Percentiles rank a stretch among this genome's conserved stretches.
Conservation (phyloP, 2,329 filamentous ascomycete genomes). For the Bertia moriformis region DNA sequence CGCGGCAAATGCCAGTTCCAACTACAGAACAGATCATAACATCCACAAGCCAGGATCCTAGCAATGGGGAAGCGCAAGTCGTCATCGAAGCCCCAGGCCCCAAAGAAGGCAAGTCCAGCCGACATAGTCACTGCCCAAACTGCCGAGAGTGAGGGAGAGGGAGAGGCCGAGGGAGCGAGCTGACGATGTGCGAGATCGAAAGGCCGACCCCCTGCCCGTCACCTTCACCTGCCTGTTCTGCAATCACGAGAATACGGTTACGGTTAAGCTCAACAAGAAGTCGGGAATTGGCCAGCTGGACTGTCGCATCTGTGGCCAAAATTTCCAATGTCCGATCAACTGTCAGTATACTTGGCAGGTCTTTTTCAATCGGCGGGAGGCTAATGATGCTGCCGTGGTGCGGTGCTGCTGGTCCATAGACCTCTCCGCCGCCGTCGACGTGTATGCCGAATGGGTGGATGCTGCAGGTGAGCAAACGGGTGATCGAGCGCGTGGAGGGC, state of each 20-base stretch:
- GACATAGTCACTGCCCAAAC: too few species aligned
- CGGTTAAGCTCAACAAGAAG: constrained; percentile 89
- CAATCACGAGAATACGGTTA: constrained; percentile 88
- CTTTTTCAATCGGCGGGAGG: not conserved
- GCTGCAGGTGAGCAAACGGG: too few species aligned
- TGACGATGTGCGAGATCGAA: too few species aligned
- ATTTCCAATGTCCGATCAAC: constrained; percentile 84
- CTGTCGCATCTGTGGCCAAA: constrained; percentile 88
- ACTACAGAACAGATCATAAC: too few species aligned
- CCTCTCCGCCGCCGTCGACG: constrained; percentile 79
- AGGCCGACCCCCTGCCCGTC: constrained; percentile 61
- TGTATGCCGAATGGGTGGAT: constrained; percentile 97
- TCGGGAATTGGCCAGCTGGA: constrained; percentile 68
- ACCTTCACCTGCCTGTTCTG: constrained; percentile 96
- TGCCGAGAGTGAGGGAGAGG: too few species aligned
- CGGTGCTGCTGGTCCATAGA: constrained; percentile 35
- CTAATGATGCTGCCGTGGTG: constrained; percentile 1
- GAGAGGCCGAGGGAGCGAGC: too few species aligned
- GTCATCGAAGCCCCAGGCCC: too few species aligned
- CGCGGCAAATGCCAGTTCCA: too few species aligned
- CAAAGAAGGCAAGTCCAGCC: too few species aligned
- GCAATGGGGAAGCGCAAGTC: too few species aligned
- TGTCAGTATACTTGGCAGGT: constrained; percentile 50
- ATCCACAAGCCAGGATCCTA: too few species aligned
- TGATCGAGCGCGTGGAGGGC: too few species aligned